These are phyloP conservation scores for Rhynchospora breviuscula DNA, from an alignment of 176 grass and related monocot species.

Conservation along the genomic window DNA sequence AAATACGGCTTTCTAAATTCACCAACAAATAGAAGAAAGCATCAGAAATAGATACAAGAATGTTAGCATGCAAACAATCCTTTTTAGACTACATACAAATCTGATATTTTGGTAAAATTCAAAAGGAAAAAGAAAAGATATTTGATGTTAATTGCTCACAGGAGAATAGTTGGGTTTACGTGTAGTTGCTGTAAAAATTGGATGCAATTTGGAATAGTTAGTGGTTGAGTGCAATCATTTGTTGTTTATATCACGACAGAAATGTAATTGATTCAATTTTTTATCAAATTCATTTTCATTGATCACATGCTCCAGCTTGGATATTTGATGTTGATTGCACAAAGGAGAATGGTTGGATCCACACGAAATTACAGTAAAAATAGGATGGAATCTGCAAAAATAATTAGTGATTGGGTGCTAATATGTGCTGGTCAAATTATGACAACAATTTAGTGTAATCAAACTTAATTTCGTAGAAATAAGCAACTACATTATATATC, in stretches of 20 bases:
- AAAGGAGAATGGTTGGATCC: not conserved
- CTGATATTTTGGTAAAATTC: not conserved
- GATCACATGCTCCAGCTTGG: not conserved
- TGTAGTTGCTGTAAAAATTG: not conserved
- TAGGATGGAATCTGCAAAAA: not conserved
- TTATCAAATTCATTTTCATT: not conserved
- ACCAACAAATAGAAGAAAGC: not conserved
- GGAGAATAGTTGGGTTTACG: not conserved
- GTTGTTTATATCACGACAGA: not conserved
- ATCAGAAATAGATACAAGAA: not conserved
- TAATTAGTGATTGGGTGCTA: not conserved
- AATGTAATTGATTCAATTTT: not conserved
- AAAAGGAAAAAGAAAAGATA: not conserved
- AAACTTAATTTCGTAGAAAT: not conserved
- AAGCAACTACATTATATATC: not conserved
- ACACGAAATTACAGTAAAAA: not conserved
- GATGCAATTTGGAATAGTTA: not conserved
- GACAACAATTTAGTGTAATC: not conserved
- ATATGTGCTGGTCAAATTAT: not conserved
- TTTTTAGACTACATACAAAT: not conserved
- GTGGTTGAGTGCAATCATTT: not conserved
- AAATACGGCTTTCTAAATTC: slow-evolving; percentile 55
- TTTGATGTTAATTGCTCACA: not conserved
- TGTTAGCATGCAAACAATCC: not conserved
- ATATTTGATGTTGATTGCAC: not conserved